Evolutionary conservation across 116 monocot genomes (phyloP).

Genomic region (Thalassia testudinum): DNA sequence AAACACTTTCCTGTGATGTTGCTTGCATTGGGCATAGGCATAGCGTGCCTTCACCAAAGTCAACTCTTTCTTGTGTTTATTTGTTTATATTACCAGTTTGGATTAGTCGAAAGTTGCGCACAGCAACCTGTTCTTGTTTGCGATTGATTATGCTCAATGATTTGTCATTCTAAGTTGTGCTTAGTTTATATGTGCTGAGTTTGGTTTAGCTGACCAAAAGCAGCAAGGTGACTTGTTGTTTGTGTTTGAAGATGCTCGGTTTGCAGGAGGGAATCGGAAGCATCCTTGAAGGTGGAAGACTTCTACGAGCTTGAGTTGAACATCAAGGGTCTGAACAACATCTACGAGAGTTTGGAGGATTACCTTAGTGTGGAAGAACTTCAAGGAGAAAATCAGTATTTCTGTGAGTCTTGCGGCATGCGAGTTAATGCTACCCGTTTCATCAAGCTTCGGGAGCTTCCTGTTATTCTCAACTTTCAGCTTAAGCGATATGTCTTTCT

Average conservation of each 20-base stretch:
- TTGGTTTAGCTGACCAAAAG: too few species aligned
- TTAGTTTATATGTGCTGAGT: not conserved
- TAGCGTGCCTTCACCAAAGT: not conserved
- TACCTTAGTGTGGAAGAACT: conserved; percentile 82
- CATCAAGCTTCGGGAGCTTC: conserved; percentile 77
- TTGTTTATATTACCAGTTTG: too few species aligned
- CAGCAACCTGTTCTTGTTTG: too few species aligned
- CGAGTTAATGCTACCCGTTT: conserved; percentile 86
- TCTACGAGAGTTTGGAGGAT: conserved; percentile 81
- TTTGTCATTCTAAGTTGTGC: too few species aligned
- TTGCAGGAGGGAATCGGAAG: conserved; percentile 89
- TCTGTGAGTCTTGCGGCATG: conserved; percentile 64
- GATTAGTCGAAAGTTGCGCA: too few species aligned
- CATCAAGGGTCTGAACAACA: conserved; percentile 65
- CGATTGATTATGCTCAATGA: too few species aligned
- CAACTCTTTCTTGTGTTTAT: too few species aligned
- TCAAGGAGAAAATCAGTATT: conserved; percentile 93
- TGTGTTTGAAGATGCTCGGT: conserved; percentile 58
- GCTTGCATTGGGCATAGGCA: too few species aligned
- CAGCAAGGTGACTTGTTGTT: not conserved
- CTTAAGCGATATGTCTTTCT: conserved; percentile 90
- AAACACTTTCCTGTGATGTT: not conserved
- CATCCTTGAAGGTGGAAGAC: conserved; percentile 91
- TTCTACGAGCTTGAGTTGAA: conserved; percentile 96
- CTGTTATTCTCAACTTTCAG: conserved; percentile 85